phyloP scores from a whole-genome alignment of 306 rosid genomes.

The Ammopiptanthus mongolicus region DNA sequence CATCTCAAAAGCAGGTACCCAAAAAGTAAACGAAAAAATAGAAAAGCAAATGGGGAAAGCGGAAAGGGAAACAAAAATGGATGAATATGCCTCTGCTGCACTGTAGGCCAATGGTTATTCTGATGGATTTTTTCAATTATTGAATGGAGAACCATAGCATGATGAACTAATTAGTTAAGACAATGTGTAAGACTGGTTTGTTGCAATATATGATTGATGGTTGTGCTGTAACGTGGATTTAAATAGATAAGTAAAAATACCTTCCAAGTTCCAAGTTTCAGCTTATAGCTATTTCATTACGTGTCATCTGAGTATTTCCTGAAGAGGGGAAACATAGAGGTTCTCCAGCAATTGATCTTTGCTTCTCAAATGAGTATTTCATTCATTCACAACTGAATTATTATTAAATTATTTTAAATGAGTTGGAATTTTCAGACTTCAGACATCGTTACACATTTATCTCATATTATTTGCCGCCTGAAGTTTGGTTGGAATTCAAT shows the following conservation, averaged over 20 bases:
- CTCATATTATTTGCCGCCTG: not conserved
- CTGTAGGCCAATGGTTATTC: not conserved
- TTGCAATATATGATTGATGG: not conserved
- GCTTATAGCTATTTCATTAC: not conserved
- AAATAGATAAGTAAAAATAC: not conserved
- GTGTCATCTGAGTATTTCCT: not conserved
- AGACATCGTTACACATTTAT: too few relatives aligned
- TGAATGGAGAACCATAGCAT: not conserved
- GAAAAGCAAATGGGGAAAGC: not conserved
- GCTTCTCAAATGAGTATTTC: not conserved
- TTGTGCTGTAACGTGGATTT: not conserved
- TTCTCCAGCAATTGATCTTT: not conserved
- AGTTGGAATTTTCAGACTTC: not conserved
- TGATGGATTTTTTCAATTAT: not conserved
- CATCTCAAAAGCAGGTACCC: not conserved
- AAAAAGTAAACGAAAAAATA: not conserved
- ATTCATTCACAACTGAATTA: not conserved
- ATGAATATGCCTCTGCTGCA: not conserved
- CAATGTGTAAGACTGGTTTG: not conserved
- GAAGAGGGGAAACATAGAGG: not conserved
- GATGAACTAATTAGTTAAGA: not conserved
- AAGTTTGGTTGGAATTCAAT: not conserved
- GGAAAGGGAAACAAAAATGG: not conserved
- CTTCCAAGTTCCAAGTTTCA: not conserved
- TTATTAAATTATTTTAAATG: not conserved